A percentile compares a stretch with the other conserved stretches of the same genome.
Conservation (phyloP, 345 rosid genomes). For the Eucalyptus curtisii region DNA sequence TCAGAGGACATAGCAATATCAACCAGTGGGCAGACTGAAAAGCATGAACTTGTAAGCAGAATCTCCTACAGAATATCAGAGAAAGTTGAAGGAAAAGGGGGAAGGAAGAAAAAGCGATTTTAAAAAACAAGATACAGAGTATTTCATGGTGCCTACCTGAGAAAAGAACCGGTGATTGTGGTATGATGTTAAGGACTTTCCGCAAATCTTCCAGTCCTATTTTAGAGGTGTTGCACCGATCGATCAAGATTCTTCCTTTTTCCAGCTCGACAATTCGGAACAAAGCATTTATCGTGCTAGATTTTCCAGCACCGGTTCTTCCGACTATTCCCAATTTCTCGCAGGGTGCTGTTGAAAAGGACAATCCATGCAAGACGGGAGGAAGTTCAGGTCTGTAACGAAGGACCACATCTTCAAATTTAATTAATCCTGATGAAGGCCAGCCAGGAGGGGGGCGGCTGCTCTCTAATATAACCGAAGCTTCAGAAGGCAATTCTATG, state of each 20-base stretch:
- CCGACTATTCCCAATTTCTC: conserved; percentile 94
- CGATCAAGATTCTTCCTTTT: conserved; percentile 68
- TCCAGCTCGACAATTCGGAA: conserved; percentile 86
- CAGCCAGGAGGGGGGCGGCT: conserved; percentile 73
- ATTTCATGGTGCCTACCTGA: conserved; percentile 27
- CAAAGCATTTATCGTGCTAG: conserved; percentile 88
- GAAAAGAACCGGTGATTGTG: conserved; percentile 93
- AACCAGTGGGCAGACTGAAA: neutral
- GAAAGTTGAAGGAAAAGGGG: neutral
- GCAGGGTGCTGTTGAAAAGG: conserved; percentile 46
- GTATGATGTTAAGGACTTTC: conserved; percentile 75
- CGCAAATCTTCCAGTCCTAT: conserved; percentile 76
- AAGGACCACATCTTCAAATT: conserved; percentile 73
- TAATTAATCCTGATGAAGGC: conserved; percentile 75
- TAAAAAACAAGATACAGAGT: neutral
- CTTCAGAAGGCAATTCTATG: conserved; percentile 83
- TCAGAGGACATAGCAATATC: neutral
- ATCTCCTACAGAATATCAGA: neutral
- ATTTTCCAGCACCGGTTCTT: conserved; percentile 97
- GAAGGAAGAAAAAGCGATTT: neutral
- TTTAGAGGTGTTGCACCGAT: conserved; percentile 45
- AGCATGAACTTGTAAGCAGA: neutral
- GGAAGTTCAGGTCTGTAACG: conserved; percentile 90
- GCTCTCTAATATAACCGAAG: conserved; percentile 43
- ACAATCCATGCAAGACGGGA: conserved; percentile 72